Base-by-base conservation (phyloP, 495 filamentous ascomycete species). In the Pyrenula aspistea region DNA sequence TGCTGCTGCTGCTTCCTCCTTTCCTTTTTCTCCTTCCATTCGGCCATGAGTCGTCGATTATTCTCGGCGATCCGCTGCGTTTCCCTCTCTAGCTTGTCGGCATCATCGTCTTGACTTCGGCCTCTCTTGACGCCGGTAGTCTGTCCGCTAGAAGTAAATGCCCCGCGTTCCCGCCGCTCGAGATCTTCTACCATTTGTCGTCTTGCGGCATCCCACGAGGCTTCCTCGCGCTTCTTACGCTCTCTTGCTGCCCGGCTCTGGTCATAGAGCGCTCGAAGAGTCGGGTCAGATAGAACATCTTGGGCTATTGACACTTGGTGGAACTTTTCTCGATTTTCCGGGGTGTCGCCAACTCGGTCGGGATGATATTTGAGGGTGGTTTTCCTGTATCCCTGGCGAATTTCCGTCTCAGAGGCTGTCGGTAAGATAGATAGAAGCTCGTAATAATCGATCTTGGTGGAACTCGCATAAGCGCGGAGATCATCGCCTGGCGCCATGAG, bases 341-440 rank as follows among this genome's bases (percentile, higher is more conserved):
- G 64, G 25, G 73, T 73, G 22, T 82, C 74, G 47, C 77, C 68
- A 64, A 85, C 79, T 71, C 86, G 87, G 75, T 95, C 92, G 10
- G 93, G 93, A 68, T 98, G 93, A 67, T 89, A 88, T 67, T 87
- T 89, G 10, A 96, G 76, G 0, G 94, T 88, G 2, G 89, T 86
- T 65, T 87, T 89, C 36, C 91, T 83, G 73, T 95, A 98, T 51
- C 89, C 89, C 55, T 83, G 82, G 56, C 91, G 87, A 63, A 98
- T 82, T 59, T 95, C 86, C 24, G 82, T 68, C 25, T 84, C 78
- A 11, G 78, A 77, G 23, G 86, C 82, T 19, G 80, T 77, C 47
- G 78, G 76, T 15, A 79, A 74, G 51, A 96, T 65, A 22, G 76
- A 79, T 20, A 97, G 84, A 55, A 95, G 81, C 47, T 78, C 82